Base-by-base conservation (phyloP, 352 stramenopile species). In the Elongisporangium prolatum region DNA sequence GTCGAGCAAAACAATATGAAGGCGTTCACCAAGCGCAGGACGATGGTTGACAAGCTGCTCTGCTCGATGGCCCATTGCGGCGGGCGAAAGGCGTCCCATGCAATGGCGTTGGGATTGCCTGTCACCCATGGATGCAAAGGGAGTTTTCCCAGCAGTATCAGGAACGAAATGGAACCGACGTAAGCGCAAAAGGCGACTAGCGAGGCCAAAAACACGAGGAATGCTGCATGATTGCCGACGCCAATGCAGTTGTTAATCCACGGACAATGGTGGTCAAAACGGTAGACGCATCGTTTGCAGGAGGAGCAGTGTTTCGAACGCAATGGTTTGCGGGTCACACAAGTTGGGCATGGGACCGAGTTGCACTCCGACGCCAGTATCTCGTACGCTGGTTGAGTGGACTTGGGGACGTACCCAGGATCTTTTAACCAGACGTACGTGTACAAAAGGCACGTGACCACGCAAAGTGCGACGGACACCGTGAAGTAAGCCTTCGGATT, bases 211-310 rank as follows among this genome's bases (percentile, higher is more conserved):
- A 93, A 93, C 18, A 86, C 50, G n/a, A 93, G 64, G 48, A 93
- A 93, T 20, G 69, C 84, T 49, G 68, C 65, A 60, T 93, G 84
- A 56, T 93, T 93, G 21, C 77, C 71, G 9, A 85, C 66, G 9
- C 84, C 84, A 49, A 93, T 71, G 59, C 84, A 93, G 62, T 93
- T 93, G 68, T 91, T 92, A 54, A 93, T 88, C 84, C 84, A 93
- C 44, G 84, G 84, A 65, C 84, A 93, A 57, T 93, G 84, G 59
- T 93, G 84, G 59, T 93, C 84, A 52, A 93, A 93, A 17, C 84
- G 84, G 49, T 91, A 71, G 28, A 93, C 82, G 51, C 84, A 93
- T 21, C 84, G 82, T 20, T 78, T 69, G 48, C 84, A 93, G 5
- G 84, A 84, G 8, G 82, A 86, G 59, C 84, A 93, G 63, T 93